A percentile compares a stretch with the other conserved stretches of the same genome.
Conservation (phyloP, 116 monocot species). For the Cymodocea nodosa region DNA sequence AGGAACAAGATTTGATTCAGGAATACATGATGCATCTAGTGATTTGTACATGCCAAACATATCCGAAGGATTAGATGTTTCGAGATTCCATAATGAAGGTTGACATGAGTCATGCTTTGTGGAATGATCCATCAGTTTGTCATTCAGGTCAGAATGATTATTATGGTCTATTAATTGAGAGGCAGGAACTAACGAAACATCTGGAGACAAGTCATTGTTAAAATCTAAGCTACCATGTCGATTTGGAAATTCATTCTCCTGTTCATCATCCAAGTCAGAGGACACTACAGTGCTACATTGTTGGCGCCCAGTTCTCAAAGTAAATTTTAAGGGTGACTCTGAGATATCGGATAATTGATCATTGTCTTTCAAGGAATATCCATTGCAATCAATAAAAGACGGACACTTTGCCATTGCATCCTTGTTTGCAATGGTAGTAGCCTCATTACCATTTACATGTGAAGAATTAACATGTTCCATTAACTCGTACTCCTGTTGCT, state of each 20-base stretch:
- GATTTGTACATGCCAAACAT: constrained; percentile 36
- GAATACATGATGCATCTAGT: constrained; percentile 37
- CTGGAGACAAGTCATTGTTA: constrained; percentile 9
- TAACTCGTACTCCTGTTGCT: constrained; percentile 10
- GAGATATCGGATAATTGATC: constrained; percentile 34
- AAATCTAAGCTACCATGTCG: constrained; percentile 1
- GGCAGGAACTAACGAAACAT: not conserved
- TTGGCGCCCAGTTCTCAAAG: constrained; percentile 19
- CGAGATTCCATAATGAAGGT: constrained; percentile 11
- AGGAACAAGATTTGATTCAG: constrained; percentile 38
- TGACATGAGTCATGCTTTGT: constrained; percentile 6
- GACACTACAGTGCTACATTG: constrained; percentile 29
- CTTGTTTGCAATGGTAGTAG: constrained; percentile 16
- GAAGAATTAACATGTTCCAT: constrained; percentile 11
- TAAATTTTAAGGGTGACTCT: constrained; percentile 19
- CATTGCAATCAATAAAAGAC: constrained; percentile 12
- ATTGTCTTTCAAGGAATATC: constrained; percentile 17
- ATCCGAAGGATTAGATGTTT: constrained; percentile 20
- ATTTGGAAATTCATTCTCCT: constrained; percentile 12
- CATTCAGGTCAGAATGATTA: not conserved
- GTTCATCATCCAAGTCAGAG: constrained; percentile 53
- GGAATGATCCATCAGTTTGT: constrained; percentile 5
- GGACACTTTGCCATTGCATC: constrained; percentile 20
- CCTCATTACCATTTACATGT: constrained; percentile 4
- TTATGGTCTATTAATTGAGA: constrained; percentile 4